Percentiles rank a stretch among this genome's conserved stretches.
These are phyloP conservation scores for Calocybe gambosa DNA, from an alignment of 1,284 basidiomycete species.

Conservation along the genomic window DNA sequence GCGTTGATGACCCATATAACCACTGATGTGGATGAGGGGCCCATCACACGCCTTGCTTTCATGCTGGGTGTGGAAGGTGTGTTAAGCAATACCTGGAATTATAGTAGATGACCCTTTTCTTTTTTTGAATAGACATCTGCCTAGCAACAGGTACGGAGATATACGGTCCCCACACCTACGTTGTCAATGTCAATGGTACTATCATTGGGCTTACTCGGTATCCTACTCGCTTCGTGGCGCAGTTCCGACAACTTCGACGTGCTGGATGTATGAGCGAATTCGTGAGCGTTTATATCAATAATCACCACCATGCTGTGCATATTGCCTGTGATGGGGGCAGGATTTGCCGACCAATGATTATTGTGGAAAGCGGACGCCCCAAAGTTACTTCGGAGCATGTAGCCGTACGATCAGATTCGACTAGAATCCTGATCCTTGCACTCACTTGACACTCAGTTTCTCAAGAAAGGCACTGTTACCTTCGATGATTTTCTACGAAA, in stretches of 20 bases:
- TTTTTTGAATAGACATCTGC: conserved; percentile 74
- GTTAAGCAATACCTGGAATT: conserved; percentile 16
- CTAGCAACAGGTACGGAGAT: conserved; percentile 94
- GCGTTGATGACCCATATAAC: conserved; percentile 99
- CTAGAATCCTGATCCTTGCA: conserved; percentile 9
- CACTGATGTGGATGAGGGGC: conserved; percentile 96
- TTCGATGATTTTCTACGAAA: conserved; percentile 95
- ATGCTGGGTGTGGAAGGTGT: conserved; percentile 93
- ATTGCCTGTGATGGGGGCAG: conserved; percentile 97
- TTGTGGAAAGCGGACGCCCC: conserved; percentile 82
- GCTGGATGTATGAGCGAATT: conserved; percentile 94
- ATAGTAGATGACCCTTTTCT: background rate
- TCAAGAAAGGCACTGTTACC: conserved; percentile 74
- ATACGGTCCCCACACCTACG: conserved; percentile 86
- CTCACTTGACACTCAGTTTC: conserved; percentile 41
- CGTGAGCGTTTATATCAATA: conserved; percentile 95
- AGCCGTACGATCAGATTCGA: conserved; percentile 40
- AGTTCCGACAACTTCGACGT: conserved; percentile 90
- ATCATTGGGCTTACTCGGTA: conserved; percentile 91
- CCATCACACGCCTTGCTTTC: conserved; percentile 85
- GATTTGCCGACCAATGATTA: conserved; percentile 97
- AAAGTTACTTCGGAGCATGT: conserved; percentile 84
- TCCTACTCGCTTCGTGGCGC: conserved; percentile 81
- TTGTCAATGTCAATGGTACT: conserved; percentile 96
- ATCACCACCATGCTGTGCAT: conserved; percentile 92